Percentiles rank a stretch among this genome's conserved stretches.
phyloP scores from a whole-genome alignment of 495 filamentous ascomycete species.

The Sabuloglossum arenarium region DNA sequence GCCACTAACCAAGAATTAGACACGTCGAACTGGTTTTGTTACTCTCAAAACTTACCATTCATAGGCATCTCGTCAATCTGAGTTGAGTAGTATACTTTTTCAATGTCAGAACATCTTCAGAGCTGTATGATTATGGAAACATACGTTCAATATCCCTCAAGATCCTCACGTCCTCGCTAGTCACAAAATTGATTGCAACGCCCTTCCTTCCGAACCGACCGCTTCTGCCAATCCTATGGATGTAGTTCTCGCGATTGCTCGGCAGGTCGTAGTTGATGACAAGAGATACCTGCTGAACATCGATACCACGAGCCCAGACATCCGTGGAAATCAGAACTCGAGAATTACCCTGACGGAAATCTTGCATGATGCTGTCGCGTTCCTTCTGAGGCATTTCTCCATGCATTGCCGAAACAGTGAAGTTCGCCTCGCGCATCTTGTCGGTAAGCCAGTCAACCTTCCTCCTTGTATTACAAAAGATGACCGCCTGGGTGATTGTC shows the following conservation, averaged over 20 bases:
- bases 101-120: not conserved
- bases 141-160: slow-evolving; percentile 83
- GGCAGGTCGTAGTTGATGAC: slow-evolving; percentile 99
- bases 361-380: slow-evolving; percentile 99
- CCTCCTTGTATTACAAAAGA: slow-evolving; percentile 98
- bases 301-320: slow-evolving; percentile 93
- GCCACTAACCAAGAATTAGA: slow-evolving; percentile 24
- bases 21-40: not conserved
- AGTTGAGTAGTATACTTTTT: slow-evolving; percentile 72
- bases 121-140: not conserved
- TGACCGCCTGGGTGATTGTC: slow-evolving; percentile 97
- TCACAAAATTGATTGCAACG: slow-evolving; percentile 99
- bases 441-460: slow-evolving; percentile 99
- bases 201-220: slow-evolving; percentile 99
- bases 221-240: slow-evolving; percentile 96
- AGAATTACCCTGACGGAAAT: slow-evolving; percentile 93
- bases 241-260: slow-evolving; percentile 99
- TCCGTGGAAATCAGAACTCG: slow-evolving; percentile 97
- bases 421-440: slow-evolving; percentile 93
- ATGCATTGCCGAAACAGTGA: slow-evolving; percentile 98
- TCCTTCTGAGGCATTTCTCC: slow-evolving; percentile 96
- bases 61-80: slow-evolving; percentile 99
- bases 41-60: slow-evolving; percentile 34
- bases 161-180: slow-evolving; percentile 96
- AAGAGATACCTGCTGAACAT: slow-evolving; percentile 96